Base-by-base conservation (phyloP, 169 alveolate species). In the Plasmodium berghei region DNA sequence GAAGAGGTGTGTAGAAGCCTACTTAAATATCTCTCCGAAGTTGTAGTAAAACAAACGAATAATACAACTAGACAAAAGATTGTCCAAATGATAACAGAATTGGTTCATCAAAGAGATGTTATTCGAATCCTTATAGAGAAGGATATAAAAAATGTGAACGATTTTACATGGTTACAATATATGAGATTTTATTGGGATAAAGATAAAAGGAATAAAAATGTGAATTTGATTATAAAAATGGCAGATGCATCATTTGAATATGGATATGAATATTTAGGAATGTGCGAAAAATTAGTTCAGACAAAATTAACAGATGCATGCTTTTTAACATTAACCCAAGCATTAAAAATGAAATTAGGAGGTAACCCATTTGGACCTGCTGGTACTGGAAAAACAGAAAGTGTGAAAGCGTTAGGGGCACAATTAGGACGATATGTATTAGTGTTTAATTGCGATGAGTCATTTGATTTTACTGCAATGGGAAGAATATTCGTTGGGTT, bases 311-410 rank as follows among this genome's bases (percentile, higher is more conserved):
- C 99, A 0, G 99, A 98, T 95, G 96, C 98, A 90, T 98, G 99
- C 92, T 98, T 97, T 93, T 92, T 98, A 64, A 98, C 99, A 8
- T 89, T 98, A 61, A 97, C 99, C 59, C 98, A 98, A 90, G 99
- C 99, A 28, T 91, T 99, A 63, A 98, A 98, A 63, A 94, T 97
- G 96, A 95, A 99, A 85, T 94, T 97, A 71, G 99, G 99, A 14
- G 99, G 99, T 9, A 97, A 98, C 40, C 99, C 99, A 4, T 98
- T 96, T 85, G 99, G 99, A 12, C 99, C 99, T 12, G 99, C 99
- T 3, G 99, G 99, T 22, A 98, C 99, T 2, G 99, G 99, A 10
- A 99, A 99, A 93, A 99, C 99, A 40, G 99, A 99, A 93, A 95
- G 99, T 0, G 99, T 99, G 28, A 99, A 99, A 85, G 99, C 99